Base-by-base conservation (phyloP, 2,329 filamentous ascomycete species). In the Phaeosphaeriaceae sp. region DNA sequence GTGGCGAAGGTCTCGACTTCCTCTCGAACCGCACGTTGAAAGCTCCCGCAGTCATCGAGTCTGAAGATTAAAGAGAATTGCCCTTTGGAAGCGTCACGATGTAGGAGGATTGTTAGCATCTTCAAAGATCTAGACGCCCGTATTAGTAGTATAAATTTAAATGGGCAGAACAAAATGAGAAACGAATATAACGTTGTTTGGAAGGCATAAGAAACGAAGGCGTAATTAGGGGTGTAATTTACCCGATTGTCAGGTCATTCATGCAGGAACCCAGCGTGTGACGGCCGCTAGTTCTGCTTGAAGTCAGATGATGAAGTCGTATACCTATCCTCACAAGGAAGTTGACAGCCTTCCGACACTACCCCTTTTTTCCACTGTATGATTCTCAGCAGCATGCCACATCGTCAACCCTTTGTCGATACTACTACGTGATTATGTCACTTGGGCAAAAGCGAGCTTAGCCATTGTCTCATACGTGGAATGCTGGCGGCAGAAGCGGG, bases 31-130 rank as follows among this genome's bases (percentile, higher is more conserved):
- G 80, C 57, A 80, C 83, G 52, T 80, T 87, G 72, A 85, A 83
- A 70, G 83, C 84, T 15, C 84, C 84, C 11, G 84, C 84, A 2
- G 79, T 87, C 41, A 83, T 87, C 62, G 84, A 87, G 72, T 83
- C 80, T 68, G 82, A 85, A 63, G 72, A 79, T 44, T 73, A 72
- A 61, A 47, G 50, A 40, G 39, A 18, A 13, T 38, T 30, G 43
- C 42, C 42, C 15, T 40, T 30, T 39, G 42, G 36, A 34, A 8
- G 23, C 17, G 16, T 26, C 21, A 28, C n/a, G 9, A 15, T 28
- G 13, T 40, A n/a, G 20, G 32, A 17, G 11, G 23, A 26, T 26
- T 26, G 23, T n/a, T 7, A 26, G 23, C 11, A 26, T 26, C 23
- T 11, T 11, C 2, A 11, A 26, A 26, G 11, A 11, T 11, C 23